Base-by-base conservation (phyloP, 768 basidiomycete genomes). In the Cystobasidium tubakii region DNA sequence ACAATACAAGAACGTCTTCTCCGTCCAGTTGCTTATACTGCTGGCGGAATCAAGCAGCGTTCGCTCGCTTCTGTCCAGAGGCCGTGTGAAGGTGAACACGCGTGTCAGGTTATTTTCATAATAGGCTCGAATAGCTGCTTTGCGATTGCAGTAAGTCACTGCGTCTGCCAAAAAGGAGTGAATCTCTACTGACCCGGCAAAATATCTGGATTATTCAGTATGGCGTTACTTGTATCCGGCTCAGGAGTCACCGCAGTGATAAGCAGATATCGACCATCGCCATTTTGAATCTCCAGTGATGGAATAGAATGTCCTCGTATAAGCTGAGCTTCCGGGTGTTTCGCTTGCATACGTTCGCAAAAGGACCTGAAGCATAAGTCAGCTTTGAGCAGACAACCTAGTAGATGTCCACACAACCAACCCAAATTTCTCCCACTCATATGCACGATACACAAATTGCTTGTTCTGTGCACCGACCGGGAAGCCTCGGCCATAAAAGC, bases 381-480 rank as follows among this genome's bases (percentile, higher is more conserved):
- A 39, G 44, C 39, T 46, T 33, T 25, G 4, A 21, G 10, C 21
- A 10, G 13, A 17, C 34, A 9, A n/a, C n/a, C 21, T 33, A n/a
- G 97, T 92, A 81, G 91, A 91, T 83, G 90, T 92, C n/a, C 19
- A 57, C 33, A 46, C 64, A 53, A 31, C 64, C 19, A n/a, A 60
- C 69, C 88, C 88, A 75, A 88, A 92, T 78, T 91, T 93, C 82
- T 98, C 94, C 92, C 90, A 92, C 79, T 92, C 92, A 79, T 88
- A 90, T 0, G 93, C 95, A 55, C 95, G 91, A 81, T 94, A 94
- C 57, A 79, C 91, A 82, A 93, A 97, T 73, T 92, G 90, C 81
- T 94, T 95, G 77, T 89, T 87, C 70, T 89, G 86, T 46, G 95
- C 86, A 21, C 90, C 90, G 23, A 83, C 85, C 0, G 92, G 92